A percentile compares a stretch with the other conserved stretches of the same genome.
Evolutionary conservation across 768 basidiomycete genomes (phyloP).

Genomic region (Phlegmacium glaucopus): DNA sequence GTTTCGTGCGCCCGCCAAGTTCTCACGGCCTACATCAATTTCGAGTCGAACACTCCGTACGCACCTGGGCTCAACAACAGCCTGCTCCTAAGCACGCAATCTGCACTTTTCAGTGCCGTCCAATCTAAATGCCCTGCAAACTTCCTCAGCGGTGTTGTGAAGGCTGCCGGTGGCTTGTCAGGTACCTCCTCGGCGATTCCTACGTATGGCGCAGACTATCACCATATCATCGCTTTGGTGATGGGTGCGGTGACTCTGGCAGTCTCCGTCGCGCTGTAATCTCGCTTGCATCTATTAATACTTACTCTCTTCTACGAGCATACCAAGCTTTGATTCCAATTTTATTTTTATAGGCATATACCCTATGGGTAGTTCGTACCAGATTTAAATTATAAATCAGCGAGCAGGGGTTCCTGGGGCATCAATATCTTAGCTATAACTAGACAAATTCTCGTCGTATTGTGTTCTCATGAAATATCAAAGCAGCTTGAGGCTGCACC

Average conservation of each 20-base stretch:
- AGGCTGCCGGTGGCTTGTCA: conserved; percentile 59
- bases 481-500: too few species aligned
- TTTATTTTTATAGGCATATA: conserved; percentile 11
- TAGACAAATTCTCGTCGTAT: too few species aligned
- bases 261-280: conserved; percentile 19
- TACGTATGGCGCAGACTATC: conserved; percentile 17
- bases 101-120: conserved; percentile 60
- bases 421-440: not conserved
- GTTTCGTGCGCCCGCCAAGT: conserved; percentile 76
- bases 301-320: conserved; percentile 1
- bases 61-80: conserved; percentile 69
- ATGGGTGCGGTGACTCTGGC: conserved; percentile 25
- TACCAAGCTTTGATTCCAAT: too few species aligned
- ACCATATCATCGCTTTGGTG: conserved; percentile 18
- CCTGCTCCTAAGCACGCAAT: conserved; percentile 63
- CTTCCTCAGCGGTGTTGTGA: conserved; percentile 67
- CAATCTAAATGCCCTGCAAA: conserved; percentile 59
- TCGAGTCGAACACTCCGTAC: conserved; percentile 69
- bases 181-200: conserved; percentile 25
- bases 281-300: not conserved
- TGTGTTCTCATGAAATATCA: too few species aligned
- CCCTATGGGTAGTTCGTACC: conserved; percentile 15
- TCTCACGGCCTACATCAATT: conserved; percentile 73
- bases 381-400: conserved; percentile 8
- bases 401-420: conserved; percentile 8